Evolutionary conservation across 2,329 filamentous ascomycete species (phyloP).

Genomic region (Neonectria punicea): DNA sequence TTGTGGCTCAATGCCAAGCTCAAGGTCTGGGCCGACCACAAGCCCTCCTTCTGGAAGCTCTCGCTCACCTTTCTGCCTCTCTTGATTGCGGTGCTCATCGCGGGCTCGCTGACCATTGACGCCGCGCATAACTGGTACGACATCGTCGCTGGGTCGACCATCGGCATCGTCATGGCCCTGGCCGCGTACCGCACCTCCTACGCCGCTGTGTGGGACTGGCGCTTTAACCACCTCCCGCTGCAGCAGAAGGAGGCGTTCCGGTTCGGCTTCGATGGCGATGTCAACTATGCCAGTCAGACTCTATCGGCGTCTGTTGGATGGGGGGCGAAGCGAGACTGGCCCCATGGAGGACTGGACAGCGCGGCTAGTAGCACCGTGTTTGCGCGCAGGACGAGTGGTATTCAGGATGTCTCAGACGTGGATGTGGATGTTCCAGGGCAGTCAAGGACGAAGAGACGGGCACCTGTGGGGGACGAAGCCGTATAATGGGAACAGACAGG

Average conservation of each 20-base stretch:
- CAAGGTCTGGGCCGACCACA: slow-evolving; percentile 75
- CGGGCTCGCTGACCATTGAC: slow-evolving; percentile 71
- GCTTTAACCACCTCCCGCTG: slow-evolving; percentile 75
- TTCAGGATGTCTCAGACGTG: slow-evolving; percentile 30
- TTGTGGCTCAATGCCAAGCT: slow-evolving; percentile 79
- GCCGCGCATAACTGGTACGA: slow-evolving; percentile 78
- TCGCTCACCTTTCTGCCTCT: slow-evolving; percentile 67
- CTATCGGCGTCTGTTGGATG: slow-evolving; percentile 41
- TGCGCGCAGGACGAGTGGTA: slow-evolving; percentile 29
- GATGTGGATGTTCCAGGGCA: slow-evolving; percentile 27
- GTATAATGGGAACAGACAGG: slow-evolving; percentile 17
- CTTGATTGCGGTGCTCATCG: slow-evolving; percentile 68
- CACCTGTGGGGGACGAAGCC: slow-evolving; percentile 31
- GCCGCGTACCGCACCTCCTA: slow-evolving; percentile 74
- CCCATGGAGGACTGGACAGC: slow-evolving; percentile 22
- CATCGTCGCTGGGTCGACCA: slow-evolving; percentile 69
- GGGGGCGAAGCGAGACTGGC: slow-evolving; percentile 37
- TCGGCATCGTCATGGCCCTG: slow-evolving; percentile 72
- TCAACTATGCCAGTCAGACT: slow-evolving; percentile 35
- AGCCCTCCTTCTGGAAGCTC: slow-evolving; percentile 75
- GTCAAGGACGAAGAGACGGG: slow-evolving; percentile 23
- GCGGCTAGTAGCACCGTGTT: slow-evolving; percentile 22
- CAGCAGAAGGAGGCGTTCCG: slow-evolving; percentile 49
- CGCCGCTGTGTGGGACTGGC: slow-evolving; percentile 75
- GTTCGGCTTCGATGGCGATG: slow-evolving; percentile 32